Conservation (phyloP, 2,329 filamentous ascomycete genomes). For the Atkinsonella texensis region DNA sequence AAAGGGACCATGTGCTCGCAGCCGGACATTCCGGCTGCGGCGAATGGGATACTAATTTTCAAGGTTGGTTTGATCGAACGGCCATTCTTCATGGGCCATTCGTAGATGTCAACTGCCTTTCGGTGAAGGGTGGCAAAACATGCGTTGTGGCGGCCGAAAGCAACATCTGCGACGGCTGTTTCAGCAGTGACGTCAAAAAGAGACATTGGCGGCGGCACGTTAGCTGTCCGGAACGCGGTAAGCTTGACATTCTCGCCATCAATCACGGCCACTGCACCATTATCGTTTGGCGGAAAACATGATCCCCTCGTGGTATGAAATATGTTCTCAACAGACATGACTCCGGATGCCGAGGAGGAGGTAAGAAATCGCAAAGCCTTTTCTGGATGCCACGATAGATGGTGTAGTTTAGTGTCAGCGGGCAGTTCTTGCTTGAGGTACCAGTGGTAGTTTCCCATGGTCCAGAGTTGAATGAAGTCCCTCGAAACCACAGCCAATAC, state of each 20-base stretch:
- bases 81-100: conserved; percentile 52
- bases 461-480: conserved; percentile 83
- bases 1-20: conserved; percentile 16
- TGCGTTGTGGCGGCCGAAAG: conserved; percentile 53
- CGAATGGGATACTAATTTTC: conserved; percentile 26
- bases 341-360: conserved; percentile 33
- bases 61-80: conserved; percentile 34
- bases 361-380: conserved; percentile 58
- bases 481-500: conserved; percentile 71
- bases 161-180: conserved; percentile 59
- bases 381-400: conserved; percentile 73
- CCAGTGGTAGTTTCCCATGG: conserved; percentile 95
- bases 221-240: conserved; percentile 72
- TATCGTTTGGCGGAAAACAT: conserved; percentile 58
- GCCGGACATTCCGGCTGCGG: conserved; percentile 12
- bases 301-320: conserved; percentile 59
- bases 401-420: conserved; percentile 21
- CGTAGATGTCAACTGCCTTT: conserved; percentile 53
- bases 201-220: conserved; percentile 88
- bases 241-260: conserved; percentile 72
- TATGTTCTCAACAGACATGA: conserved; percentile 54
- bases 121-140: conserved; percentile 63
- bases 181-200: conserved; percentile 57
- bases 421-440: conserved; percentile 87
- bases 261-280: conserved; percentile 69